Base-by-base conservation (phyloP, 768 basidiomycete genomes). In the Kwoniella bestiolae region DNA sequence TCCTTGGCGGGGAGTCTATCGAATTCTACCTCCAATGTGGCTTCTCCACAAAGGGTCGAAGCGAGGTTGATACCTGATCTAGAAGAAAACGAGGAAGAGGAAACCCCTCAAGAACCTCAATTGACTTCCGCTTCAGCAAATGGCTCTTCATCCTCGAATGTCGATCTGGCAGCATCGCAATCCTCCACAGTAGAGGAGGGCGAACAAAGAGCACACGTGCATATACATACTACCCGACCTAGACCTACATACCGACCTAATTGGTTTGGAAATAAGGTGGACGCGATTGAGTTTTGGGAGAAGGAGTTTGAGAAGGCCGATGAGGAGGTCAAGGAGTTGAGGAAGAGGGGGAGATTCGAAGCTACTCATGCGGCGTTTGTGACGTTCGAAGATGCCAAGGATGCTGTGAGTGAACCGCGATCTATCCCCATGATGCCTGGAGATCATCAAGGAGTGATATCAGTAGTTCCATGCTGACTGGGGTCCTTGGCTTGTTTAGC, bases 341-440 rank as follows among this genome's bases (percentile, higher is more conserved):
- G 95, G 49, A 84, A 85, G 70, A 74, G 49, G 14, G 91, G 90
- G 18, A 89, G 86, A 73, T 94, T 92, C 79, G 88, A 86, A 71
- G 85, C 93, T 1, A 92, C 91, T 0, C 88, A 89, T 49, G 86
- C 87, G 31, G 96, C 93, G 0, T 99, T 98, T 75, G 91, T 98
- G 21, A 98, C 96, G 0, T 97, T 99, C 72, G 92, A 96, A 82
- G 92, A 92, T 76, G 91, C 94, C 88, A 90, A 91, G 0, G 90
- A 89, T 71, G 92, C 93, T 26, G 92, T 94, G 78, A 77, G 90
- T 83, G n/a, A n/a, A n/a, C n/a, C n/a, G n/a, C n/a, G n/a, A n/a
- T n/a, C n/a, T n/a, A n/a, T n/a, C n/a, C n/a, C n/a, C n/a, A n/a
- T n/a, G n/a, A n/a, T n/a, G n/a, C n/a, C n/a, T n/a, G n/a, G n/a